These are phyloP conservation scores for Eucalyptus curtisii DNA, from an alignment of 345 rosid species.

Conservation along the genomic window DNA sequence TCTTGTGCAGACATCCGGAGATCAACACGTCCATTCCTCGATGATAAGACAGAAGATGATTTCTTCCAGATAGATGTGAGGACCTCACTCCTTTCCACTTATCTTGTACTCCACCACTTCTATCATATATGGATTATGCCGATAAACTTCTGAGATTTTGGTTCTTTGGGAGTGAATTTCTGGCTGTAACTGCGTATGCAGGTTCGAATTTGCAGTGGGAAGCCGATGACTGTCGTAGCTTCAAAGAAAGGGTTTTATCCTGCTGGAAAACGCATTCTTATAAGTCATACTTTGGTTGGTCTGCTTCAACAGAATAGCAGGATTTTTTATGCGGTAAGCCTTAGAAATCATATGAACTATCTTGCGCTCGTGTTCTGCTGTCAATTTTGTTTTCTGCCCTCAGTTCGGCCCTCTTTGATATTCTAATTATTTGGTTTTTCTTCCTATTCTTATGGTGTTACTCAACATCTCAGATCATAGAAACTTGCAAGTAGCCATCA, in stretches of 20 bases:
- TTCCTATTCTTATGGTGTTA: background rate
- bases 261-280: conserved; percentile 59
- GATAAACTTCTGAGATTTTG: background rate
- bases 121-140: background rate
- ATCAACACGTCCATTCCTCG: conserved; percentile 46
- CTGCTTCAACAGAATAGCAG: conserved; percentile 80
- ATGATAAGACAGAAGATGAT: conserved; percentile 58
- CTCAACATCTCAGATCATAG: background rate
- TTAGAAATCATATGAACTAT: background rate
- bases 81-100: background rate
- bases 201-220: conserved; percentile 82
- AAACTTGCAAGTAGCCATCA: background rate
- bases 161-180: background rate
- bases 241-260: conserved; percentile 73
- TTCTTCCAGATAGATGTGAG: conserved; percentile 88
- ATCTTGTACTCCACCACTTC: background rate
- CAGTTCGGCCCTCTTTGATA: background rate
- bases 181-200: conserved; percentile 6
- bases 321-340: conserved; percentile 67
- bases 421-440: background rate
- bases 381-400: background rate
- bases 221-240: conserved; percentile 62
- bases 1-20: conserved; percentile 52
- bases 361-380: background rate
- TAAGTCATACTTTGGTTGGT: conserved; percentile 65